Evolutionary conservation across 2,329 filamentous ascomycete species (phyloP).

Genomic region (Cytospora schulzeri): DNA sequence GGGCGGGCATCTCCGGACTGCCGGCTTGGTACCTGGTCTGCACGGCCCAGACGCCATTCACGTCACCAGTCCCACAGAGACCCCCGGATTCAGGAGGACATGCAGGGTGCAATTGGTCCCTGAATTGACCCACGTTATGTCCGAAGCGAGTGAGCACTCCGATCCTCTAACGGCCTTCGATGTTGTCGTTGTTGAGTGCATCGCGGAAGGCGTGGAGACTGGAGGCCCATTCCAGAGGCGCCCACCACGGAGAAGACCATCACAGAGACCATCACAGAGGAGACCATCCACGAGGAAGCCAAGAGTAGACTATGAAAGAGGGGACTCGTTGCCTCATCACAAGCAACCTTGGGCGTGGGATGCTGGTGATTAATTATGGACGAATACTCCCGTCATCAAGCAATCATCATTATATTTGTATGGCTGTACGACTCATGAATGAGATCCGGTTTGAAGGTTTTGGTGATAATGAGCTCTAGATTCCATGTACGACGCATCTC

Average conservation of each 20-base stretch:
- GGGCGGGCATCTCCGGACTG: not conserved
- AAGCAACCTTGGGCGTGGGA: not conserved
- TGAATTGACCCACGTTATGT: not conserved
- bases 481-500: not conserved
- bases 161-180: not conserved
- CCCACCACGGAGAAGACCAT: too few species aligned
- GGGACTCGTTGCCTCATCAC: not conserved
- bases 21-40: not conserved
- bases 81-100: not conserved
- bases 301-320: not conserved
- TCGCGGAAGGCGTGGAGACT: conserved; percentile 7
- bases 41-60: not conserved
- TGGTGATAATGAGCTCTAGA: not conserved
- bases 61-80: not conserved
- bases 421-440: not conserved
- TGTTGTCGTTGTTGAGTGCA: not conserved
- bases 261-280: too few species aligned
- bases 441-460: not conserved
- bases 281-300: not conserved
- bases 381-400: conserved; percentile 6
- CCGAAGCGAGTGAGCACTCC: not conserved
- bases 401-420: not conserved
- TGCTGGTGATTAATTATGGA: not conserved
- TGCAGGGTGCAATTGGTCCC: not conserved
- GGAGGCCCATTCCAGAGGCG: not conserved